Conservation (phyloP, 1,284 basidiomycete genomes). For the Leccinum fallax region DNA sequence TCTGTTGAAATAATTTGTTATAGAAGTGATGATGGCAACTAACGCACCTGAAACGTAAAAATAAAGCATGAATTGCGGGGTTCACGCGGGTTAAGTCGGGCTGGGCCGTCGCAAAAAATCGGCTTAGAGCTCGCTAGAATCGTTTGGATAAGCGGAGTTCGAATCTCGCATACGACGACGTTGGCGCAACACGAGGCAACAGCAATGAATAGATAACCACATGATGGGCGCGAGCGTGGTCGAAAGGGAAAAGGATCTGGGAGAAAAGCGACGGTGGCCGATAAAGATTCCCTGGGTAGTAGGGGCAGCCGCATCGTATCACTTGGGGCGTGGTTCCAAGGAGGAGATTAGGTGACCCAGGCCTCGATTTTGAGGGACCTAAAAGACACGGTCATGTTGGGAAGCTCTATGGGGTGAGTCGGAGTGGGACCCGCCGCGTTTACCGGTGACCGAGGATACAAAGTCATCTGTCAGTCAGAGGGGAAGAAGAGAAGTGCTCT, state of each 20-base stretch:
- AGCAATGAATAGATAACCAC: background rate
- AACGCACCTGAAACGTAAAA: constrained; percentile 15
- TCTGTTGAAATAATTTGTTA: background rate
- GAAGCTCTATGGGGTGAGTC: background rate
- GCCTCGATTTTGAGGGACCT: background rate
- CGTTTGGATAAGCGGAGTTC: constrained; percentile 17
- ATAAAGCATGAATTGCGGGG: background rate
- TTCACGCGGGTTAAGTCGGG: constrained; percentile 11
- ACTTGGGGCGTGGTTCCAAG: background rate
- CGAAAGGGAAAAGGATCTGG: background rate
- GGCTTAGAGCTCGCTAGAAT: background rate
- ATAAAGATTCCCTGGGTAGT: background rate
- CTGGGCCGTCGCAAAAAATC: background rate
- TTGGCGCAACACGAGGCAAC: background rate
- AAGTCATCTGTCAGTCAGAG: background rate
- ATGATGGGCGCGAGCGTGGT: background rate
- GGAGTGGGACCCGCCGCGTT: background rate
- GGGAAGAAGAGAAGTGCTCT: background rate
- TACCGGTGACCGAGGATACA: background rate
- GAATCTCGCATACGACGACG: constrained; percentile 5
- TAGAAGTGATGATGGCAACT: background rate
- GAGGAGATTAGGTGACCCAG: constrained; percentile 1
- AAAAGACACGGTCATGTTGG: background rate
- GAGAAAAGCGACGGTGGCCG: background rate
- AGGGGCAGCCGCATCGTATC: background rate